Evolutionary conservation across 192 early-diverging fungal species (phyloP).

Genomic region (Podila epigama): DNA sequence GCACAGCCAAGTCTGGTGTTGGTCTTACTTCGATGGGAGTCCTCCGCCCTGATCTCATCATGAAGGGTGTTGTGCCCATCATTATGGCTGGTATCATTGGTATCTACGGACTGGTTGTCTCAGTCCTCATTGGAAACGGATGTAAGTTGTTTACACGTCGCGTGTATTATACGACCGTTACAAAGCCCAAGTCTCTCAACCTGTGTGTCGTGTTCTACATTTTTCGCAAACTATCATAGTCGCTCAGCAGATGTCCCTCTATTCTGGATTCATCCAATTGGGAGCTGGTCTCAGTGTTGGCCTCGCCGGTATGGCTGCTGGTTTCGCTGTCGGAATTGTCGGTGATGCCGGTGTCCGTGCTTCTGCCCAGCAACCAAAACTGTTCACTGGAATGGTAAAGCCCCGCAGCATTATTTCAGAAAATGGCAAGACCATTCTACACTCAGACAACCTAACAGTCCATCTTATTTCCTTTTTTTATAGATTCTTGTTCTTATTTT

Average conservation of each 20-base stretch:
- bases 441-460: not conserved
- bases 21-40: slow-evolving; percentile 89
- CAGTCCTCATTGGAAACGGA: slow-evolving; percentile 87
- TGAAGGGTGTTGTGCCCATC: slow-evolving; percentile 90
- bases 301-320: slow-evolving; percentile 85
- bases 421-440: not conserved
- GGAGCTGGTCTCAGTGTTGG: slow-evolving; percentile 84
- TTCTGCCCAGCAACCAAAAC: slow-evolving; percentile 78
- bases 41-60: slow-evolving; percentile 86
- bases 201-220: not conserved
- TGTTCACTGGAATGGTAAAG: slow-evolving; percentile 83
- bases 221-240: slow-evolving; percentile 14
- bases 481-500: slow-evolving; percentile 88
- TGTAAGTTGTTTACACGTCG: slow-evolving; percentile 59
- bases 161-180: not conserved
- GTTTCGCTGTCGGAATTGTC: slow-evolving; percentile 91
- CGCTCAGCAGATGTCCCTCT: slow-evolving; percentile 66
- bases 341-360: slow-evolving; percentile 90
- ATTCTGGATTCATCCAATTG: slow-evolving; percentile 82
- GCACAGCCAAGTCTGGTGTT: slow-evolving; percentile 91
- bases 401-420: not conserved
- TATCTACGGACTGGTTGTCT: slow-evolving; percentile 97
- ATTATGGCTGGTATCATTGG: slow-evolving; percentile 99
- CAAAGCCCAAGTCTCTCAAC: slow-evolving; percentile 2
- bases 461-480: not conserved